These are phyloP conservation scores for Clohesyomyces aquaticus DNA, from an alignment of 495 filamentous ascomycete species.

Conservation along the genomic window DNA sequence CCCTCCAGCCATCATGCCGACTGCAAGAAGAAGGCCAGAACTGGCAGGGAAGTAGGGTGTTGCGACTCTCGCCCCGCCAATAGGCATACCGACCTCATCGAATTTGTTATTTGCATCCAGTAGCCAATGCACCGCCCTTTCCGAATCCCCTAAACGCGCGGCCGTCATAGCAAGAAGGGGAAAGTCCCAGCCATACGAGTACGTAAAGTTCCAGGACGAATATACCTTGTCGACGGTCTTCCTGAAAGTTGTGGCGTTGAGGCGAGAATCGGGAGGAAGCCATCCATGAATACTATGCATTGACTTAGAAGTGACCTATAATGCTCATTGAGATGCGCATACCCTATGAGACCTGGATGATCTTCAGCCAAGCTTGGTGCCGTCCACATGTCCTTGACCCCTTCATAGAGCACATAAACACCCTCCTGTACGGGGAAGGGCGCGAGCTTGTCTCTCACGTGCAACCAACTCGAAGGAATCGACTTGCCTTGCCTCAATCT, in stretches of 20 bases:
- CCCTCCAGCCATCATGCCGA: constrained; percentile 60
- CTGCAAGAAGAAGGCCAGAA: constrained; percentile 54
- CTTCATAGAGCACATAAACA: constrained; percentile 56
- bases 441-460: constrained; percentile 52
- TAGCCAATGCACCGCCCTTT: constrained; percentile 55
- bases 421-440: constrained; percentile 52
- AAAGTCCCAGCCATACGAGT: constrained; percentile 60
- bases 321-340: no score
- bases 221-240: constrained; percentile 53
- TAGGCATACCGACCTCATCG: constrained; percentile 58
- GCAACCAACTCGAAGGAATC: constrained; percentile 48
- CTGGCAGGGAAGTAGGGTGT: constrained; percentile 61
- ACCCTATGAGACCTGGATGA: constrained; percentile 57
- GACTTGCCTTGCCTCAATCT: constrained; percentile 42
- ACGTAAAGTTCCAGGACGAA: constrained; percentile 53
- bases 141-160: constrained; percentile 52
- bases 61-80: constrained; percentile 56
- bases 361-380: constrained; percentile 52
- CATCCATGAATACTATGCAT: constrained; percentile 54
- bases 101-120: constrained; percentile 54
- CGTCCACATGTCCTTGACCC: constrained; percentile 56
- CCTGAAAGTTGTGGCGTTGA: constrained; percentile 50
- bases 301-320: no score
- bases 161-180: constrained; percentile 58
- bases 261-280: constrained; percentile 51